Conservation (phyloP, 805 yeast species). For the Saturnispora ahearnii region DNA sequence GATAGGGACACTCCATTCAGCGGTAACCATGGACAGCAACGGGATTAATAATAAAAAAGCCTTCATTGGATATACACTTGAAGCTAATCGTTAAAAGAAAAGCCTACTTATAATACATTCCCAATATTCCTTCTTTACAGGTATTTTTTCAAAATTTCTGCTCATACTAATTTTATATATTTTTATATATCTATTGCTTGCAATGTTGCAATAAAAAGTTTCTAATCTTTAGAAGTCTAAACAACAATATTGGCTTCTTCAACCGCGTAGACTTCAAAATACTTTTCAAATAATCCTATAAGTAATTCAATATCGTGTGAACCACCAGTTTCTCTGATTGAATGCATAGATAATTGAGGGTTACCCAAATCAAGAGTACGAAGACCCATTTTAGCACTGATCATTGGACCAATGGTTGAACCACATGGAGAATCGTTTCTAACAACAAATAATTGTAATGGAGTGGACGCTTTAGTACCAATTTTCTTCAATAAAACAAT, state of each 20-base stretch:
- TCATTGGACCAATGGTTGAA: slow-evolving; percentile 90
- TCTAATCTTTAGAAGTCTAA: slow-evolving; percentile 14
- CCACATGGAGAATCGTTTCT: slow-evolving; percentile 93
- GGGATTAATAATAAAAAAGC: neutral
- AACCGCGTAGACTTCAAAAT: slow-evolving; percentile 37
- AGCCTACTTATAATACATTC: neutral
- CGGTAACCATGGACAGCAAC: neutral
- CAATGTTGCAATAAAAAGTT: too few species aligned
- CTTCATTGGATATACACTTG: neutral
- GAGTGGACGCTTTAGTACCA: slow-evolving; percentile 62
- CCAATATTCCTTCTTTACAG: too few species aligned
- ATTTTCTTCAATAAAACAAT: slow-evolving; percentile 64
- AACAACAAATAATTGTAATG: slow-evolving; percentile 87
- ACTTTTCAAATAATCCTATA: slow-evolving; percentile 52
- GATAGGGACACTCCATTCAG: slow-evolving; percentile 5
- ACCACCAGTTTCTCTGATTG: slow-evolving; percentile 88
- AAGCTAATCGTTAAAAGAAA: neutral
- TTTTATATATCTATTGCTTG: too few species aligned
- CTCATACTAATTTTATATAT: too few species aligned
- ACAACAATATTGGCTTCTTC: slow-evolving; percentile 37
- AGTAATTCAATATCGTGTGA: slow-evolving; percentile 59
- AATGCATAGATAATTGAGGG: slow-evolving; percentile 90
- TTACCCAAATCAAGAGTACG: slow-evolving; percentile 85
- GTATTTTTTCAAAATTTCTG: too few species aligned
- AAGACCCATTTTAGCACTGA: slow-evolving; percentile 79